These are phyloP conservation scores for Bacterosira constricta DNA, from an alignment of 108 stramenopile species.

Conservation along the genomic window DNA sequence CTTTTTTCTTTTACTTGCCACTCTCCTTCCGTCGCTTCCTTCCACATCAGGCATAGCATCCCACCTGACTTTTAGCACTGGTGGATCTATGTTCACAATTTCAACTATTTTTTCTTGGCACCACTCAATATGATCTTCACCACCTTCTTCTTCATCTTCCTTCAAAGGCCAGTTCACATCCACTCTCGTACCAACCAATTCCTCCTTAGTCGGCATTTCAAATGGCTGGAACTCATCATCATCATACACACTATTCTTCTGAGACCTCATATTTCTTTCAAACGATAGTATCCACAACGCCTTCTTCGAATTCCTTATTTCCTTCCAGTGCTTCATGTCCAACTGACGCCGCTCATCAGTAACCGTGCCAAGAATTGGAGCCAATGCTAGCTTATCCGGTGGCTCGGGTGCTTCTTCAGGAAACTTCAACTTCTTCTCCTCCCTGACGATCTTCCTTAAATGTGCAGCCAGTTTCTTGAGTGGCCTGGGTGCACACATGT, in stretches of 20 bases:
- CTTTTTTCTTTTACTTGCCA: too few species aligned
- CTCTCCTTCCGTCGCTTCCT: too few species aligned
- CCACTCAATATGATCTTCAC: neutral
- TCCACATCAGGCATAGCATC: neutral
- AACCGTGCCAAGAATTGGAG: neutral
- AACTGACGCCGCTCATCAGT: neutral
- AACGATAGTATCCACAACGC: neutral
- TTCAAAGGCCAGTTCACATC: neutral
- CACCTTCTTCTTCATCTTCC: neutral
- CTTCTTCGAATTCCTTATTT: neutral
- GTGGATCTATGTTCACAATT: too few species aligned
- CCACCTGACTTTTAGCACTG: neutral
- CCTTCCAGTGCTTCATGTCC: neutral
- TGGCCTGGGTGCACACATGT: neutral
- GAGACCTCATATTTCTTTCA: neutral
- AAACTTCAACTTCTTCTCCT: neutral
- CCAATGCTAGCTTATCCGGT: neutral
- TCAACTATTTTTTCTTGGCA: neutral
- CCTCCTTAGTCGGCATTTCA: neutral
- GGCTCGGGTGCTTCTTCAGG: too few species aligned
- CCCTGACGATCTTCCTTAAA: neutral
- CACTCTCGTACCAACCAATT: neutral
- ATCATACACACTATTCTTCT: neutral
- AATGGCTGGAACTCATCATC: too few species aligned
- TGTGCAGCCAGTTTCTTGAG: neutral